Evolutionary conservation across 73 alveolate genomes (phyloP), one percentile per base, ranked within the genome.

Genomic region (Paramecium biaurelia): DNA sequence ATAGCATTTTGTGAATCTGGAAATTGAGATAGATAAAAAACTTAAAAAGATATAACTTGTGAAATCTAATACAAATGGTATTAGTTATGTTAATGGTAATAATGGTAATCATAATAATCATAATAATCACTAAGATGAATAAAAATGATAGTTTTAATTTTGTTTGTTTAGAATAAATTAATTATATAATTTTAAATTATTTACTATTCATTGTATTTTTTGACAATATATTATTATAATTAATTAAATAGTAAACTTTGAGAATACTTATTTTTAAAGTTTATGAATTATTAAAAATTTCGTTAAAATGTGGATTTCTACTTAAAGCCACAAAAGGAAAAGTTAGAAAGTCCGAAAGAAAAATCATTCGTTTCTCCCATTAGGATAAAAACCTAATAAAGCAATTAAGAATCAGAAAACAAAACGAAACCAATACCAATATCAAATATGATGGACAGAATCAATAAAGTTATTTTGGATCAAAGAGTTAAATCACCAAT

Each of bases 291-390:
- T 63, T 63, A 63, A 63, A 63, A 63, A 63, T 63, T 63, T 63
- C 84, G 84, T 63, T 63, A 63, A 63, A 63, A 63, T 63, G 84
- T 63, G 49, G 84, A 63, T 63, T 63, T 63, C 84, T 30, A 30
- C 26, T 32, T 63, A 26, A 30, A 26, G 45, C 23, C 41, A 12
- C 49, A 63, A 11, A 30, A 26, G 28, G 84, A 63, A 63, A 63
- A 32, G 45, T 5, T 63, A 12, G 53, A 63, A 32, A 63, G 84
- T 63, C 84, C 84, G 1, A 63, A 63, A 63, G 84, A 63, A 63
- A 63, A 63, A 63, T 63, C 84, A 30, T 63, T 63, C 8, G 45
- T 26, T 7, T 26, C 84, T 32, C 84, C 84, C 0, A 30, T 63
- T 14, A 63, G 84, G 26, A 32, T 63, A n/a, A 63, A 63, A 63